These are phyloP conservation scores for Sphaerosporella brunnea DNA, from an alignment of 495 filamentous ascomycete species.

Conservation along the genomic window DNA sequence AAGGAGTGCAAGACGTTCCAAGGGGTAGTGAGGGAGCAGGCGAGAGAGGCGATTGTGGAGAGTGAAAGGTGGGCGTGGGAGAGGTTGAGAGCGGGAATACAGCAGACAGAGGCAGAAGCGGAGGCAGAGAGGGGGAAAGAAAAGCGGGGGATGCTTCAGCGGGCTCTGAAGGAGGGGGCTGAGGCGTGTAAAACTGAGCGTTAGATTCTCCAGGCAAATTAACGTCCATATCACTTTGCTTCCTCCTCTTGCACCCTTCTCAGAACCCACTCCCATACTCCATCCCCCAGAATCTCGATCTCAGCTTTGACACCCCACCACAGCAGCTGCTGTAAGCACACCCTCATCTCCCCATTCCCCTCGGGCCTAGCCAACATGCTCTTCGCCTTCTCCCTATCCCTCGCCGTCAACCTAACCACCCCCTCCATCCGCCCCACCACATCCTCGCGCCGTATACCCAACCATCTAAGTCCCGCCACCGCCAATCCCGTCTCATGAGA, in stretches of 20 bases:
- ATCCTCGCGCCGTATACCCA: not conserved
- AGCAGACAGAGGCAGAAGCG: conserved; percentile 27
- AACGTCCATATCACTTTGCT: not conserved
- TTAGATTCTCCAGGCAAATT: not conserved
- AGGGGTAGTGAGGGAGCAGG: conserved; percentile 60
- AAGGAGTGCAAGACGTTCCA: conserved; percentile 51
- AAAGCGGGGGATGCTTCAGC: conserved; percentile 2
- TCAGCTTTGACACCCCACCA: conserved; percentile 76
- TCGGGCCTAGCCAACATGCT: not conserved
- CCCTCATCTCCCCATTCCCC: not conserved
- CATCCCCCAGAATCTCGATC: conserved; percentile 39
- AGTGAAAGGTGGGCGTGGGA: conserved; percentile 47
- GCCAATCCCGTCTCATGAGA: conserved; percentile 49
- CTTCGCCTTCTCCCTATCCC: not conserved
- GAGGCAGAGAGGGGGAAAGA: conserved; percentile 32
- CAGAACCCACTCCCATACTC: not conserved
- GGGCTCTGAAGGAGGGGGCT: conserved; percentile 3
- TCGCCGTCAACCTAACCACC: not conserved
- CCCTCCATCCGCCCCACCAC: not conserved
- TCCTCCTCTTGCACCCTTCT: not conserved
- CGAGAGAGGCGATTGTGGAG: conserved; percentile 49
- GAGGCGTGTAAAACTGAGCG: not conserved
- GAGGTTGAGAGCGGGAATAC: conserved; percentile 36
- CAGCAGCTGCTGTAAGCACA: conserved; percentile 69
- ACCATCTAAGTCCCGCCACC: conserved; percentile 27